Base-by-base conservation (phyloP, 2,329 filamentous ascomycete genomes). In the Neonectria sp. region DNA sequence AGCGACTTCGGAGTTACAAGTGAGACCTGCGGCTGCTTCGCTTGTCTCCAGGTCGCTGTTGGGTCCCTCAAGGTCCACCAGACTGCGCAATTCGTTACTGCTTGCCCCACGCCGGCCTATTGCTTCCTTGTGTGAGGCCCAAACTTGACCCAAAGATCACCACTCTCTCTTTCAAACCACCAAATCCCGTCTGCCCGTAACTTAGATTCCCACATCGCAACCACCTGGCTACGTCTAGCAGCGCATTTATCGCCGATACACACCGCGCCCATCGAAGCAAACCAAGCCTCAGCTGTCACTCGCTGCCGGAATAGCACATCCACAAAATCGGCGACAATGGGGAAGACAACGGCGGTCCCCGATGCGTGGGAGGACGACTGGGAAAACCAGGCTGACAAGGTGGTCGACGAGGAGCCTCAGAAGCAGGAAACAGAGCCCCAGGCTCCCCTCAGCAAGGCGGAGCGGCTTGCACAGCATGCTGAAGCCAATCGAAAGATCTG, bases 361-460 rank as follows among this genome's bases (percentile, higher is more conserved):
- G 90, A 95, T 79, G 95, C 94, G 24, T 98, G 95, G 95, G 94
- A 95, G 37, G 88, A 97, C 75, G 93, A 97, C 77, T 98, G 95
- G 95, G 93, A 95, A 79, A 82, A 85, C 6, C 88, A 92, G 77
- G 94, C 93, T 64, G 94, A 97, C 79, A 86, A 79, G 65, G 74
- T 80, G 31, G 79, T 80, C 48, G 78, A 79, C 60, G 72, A 80
- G n/a, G 75, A 79, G 21, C 49, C 48, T 13, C 72, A 79, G 61
- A 75, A 25, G 17, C 75, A 79, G 35, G 71, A 78, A 53, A 74
- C 76, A 40, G 75, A 75, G 57, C 77, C 80, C 21, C 81, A 82
- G 73, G 79, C 79, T 52, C 80, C 80, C 49, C 80, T 94, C 67
- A 91, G 89, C 71, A 95, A 93, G 77, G 90, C 93, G 4, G 92